Base-by-base conservation (phyloP, 768 basidiomycete genomes). In the Daedaleopsis sinensis region DNA sequence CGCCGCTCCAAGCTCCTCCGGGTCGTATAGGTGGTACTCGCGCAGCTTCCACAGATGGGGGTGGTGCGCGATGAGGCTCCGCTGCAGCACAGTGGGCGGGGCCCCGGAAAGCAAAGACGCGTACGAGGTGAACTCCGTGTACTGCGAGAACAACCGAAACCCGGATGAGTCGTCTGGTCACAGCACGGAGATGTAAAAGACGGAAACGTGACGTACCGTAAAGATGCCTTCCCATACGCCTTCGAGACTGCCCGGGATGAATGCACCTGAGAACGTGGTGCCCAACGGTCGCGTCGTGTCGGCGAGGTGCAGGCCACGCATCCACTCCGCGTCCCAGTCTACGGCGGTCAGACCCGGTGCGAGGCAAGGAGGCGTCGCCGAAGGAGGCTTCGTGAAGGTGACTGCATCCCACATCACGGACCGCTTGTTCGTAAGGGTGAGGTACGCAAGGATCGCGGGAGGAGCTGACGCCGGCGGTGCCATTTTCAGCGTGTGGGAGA, bases 31-130 rank as follows among this genome's bases (percentile, higher is more conserved):
- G 67, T 91, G 85, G 67, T 93, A 85, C 72, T 94, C 92, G 38
- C 85, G 84, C 46, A 97, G 75, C 68, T 87, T 89, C 94, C 94
- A 96, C 0, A 93, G 93, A 70, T 97, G 95, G 18, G 84, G 86
- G 72, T 98, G 94, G 66, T 89, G 84, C 1, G 90, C 93, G 27
- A 92, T 86, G 51, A 87, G 78, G 48, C 89, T 88, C 46, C 86
- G 84, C 66, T 91, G 86, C n/a, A 96, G 75, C 10, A 82, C 78
- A 0, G 81, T 72, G 4, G 91, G 89, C 5, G 84, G 74, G 0
- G 79, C 88, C 19, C 91, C 93, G 8, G 82, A 79, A n/a, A 92
- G 79, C 59, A 96, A 79, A 21, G 83, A 82, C 23, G 89, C 87
- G 68, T 96, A 98, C 8, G 90, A 88, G 42, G 85, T 84, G 71